phyloP scores from a whole-genome alignment of 2,329 filamentous ascomycete genomes.

The Exserohilum turcica region DNA sequence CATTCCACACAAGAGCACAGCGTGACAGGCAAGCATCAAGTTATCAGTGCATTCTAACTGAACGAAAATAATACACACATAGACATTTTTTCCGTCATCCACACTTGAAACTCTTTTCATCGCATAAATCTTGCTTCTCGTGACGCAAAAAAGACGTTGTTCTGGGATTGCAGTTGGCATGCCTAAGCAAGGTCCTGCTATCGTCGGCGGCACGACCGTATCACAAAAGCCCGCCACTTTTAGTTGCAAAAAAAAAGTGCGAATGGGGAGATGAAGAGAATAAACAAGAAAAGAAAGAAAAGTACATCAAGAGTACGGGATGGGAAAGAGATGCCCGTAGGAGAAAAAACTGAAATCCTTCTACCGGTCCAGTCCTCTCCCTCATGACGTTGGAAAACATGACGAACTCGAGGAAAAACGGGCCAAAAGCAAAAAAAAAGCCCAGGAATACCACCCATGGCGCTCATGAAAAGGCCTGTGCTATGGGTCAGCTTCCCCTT shows the following conservation, averaged over 20 bases:
- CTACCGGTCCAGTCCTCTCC: constrained; percentile 9
- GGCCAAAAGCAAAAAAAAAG: constrained; percentile 8
- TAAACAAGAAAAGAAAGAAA: constrained; percentile 11
- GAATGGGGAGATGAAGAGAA: constrained; percentile 9
- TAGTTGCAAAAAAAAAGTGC: constrained; percentile 1
- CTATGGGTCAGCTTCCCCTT: constrained; percentile 18
- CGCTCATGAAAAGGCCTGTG: constrained; percentile 29
- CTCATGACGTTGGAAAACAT: constrained; percentile 18
- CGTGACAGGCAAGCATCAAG: constrained; percentile 14
- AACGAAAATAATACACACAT: constrained; percentile 40
- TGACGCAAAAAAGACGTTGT: constrained; percentile 5
- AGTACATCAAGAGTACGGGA: constrained; percentile 15
- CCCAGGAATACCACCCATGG: constrained; percentile 25
- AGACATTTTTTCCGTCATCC: constrained; percentile 14
- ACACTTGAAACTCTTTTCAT: constrained; percentile 8
- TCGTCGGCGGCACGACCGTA: constrained; percentile 12
- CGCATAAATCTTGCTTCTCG: constrained; percentile 28
- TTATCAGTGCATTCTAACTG: constrained; percentile 34
- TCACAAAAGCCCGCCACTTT: constrained; percentile 12
- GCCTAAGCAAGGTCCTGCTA: constrained; percentile 36
- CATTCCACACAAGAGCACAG: not conserved
- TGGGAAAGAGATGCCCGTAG: constrained; percentile 11
- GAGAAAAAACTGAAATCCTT: constrained; percentile 12
- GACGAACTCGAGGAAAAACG: constrained; percentile 18
- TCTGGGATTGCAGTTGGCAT: constrained; percentile 12